Percentiles rank a stretch among this genome's conserved stretches.
These are phyloP conservation scores for Oryza rufipogon DNA, from an alignment of 176 grass and related monocot species.

Conservation along the genomic window DNA sequence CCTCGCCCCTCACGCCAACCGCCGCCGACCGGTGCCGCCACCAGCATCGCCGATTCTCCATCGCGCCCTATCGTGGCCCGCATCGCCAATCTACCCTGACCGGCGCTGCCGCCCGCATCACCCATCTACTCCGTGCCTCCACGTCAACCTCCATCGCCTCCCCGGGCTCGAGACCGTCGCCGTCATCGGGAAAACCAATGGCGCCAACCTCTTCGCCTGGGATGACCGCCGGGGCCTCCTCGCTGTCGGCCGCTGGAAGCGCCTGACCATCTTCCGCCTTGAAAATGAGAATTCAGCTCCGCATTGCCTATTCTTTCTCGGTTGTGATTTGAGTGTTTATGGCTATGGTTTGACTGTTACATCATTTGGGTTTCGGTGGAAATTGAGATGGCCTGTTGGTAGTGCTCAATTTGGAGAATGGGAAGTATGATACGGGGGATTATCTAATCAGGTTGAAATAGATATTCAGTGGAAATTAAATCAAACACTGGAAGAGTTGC, in stretches of 20 bases:
- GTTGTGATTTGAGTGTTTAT: not conserved
- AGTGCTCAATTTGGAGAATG: constrained; percentile 16
- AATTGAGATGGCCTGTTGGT: not conserved
- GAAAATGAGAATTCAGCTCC: constrained; percentile 53
- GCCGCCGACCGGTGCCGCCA: too few species aligned
- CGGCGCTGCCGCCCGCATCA: too few species aligned
- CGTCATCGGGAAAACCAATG: constrained; percentile 85
- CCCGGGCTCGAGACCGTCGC: constrained; percentile 87
- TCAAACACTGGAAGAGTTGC: not conserved
- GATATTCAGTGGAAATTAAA: not conserved
- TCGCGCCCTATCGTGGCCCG: too few species aligned
- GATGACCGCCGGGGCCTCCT: constrained; percentile 82
- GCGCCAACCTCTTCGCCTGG: constrained; percentile 82
- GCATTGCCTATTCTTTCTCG: constrained; percentile 13
- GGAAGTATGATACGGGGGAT: not conserved
- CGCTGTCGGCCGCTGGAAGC: constrained; percentile 78
- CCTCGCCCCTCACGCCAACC: too few species aligned
- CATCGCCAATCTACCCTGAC: too few species aligned
- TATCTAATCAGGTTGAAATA: not conserved
- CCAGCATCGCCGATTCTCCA: too few species aligned
- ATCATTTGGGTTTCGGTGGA: constrained; percentile 15
- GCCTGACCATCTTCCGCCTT: constrained; percentile 84
- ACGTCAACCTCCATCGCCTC: constrained; percentile 80
- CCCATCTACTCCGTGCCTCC: too few species aligned
- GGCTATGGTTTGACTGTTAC: not conserved